Conservation (phyloP, 139 green algal genomes). For the Penium margaritaceum region DNA sequence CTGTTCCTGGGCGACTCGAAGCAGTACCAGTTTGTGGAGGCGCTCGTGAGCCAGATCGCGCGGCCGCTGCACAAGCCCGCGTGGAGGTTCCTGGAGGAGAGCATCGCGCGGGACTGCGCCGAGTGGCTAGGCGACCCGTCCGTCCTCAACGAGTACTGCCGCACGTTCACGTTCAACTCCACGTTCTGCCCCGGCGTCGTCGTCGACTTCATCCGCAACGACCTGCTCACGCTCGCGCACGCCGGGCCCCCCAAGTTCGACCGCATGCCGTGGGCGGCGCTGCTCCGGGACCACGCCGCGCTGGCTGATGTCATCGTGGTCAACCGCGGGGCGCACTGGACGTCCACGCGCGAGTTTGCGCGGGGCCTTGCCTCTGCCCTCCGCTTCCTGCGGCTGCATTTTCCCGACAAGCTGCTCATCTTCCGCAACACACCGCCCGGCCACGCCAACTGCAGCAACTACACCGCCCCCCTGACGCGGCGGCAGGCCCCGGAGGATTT, state of each 20-base stretch:
- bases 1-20: too few species aligned
- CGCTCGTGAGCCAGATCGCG: too few species aligned
- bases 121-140: too few species aligned
- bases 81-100: too few species aligned
- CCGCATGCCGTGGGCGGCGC: neutral
- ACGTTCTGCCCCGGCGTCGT: too few species aligned
- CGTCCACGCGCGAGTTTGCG: neutral
- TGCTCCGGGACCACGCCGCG: neutral
- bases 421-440: neutral
- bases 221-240: neutral
- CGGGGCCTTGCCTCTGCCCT: neutral
- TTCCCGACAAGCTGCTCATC: neutral
- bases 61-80: too few species aligned
- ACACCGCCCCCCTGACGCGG: neutral
- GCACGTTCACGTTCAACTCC: neutral
- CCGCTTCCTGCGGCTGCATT: neutral
- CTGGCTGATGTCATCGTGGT: slow-evolving; percentile 9
- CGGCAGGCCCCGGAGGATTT: neutral
- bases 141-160: neutral
- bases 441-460: neutral
- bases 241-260: neutral
- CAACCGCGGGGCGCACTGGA: neutral
- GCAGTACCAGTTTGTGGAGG: too few species aligned
- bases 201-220: too few species aligned
- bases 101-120: too few species aligned